Percentiles rank a stretch among this genome's conserved stretches.
phyloP scores from a whole-genome alignment of 2,329 filamentous ascomycete genomes.

The Fusarium incarnatum region DNA sequence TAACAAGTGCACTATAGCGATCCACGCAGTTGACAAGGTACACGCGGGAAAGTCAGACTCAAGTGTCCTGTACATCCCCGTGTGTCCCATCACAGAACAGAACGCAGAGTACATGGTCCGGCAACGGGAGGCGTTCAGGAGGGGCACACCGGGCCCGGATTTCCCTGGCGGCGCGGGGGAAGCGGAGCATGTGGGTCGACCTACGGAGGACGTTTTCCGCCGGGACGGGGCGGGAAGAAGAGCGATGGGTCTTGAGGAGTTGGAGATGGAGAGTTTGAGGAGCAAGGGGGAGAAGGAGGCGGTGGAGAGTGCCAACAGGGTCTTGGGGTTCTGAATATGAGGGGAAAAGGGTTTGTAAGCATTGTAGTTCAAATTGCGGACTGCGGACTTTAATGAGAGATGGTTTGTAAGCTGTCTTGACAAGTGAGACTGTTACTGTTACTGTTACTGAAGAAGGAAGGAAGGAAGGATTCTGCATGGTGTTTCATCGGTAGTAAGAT shows the following conservation, averaged over 20 bases:
- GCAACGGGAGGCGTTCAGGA: conserved; percentile 77
- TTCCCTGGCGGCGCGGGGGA: conserved; percentile 80
- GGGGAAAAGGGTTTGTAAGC: not conserved
- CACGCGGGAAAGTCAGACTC: conserved; percentile 80
- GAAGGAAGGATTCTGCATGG: not conserved
- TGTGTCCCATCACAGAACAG: conserved; percentile 80
- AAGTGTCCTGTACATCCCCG: conserved; percentile 89
- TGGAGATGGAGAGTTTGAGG: conserved; percentile 39
- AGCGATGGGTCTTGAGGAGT: conserved; percentile 55
- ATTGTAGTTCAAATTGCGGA: not conserved
- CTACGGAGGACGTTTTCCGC: conserved; percentile 51
- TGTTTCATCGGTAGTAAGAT: not conserved
- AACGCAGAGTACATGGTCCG: conserved; percentile 78
- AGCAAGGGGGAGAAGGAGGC: conserved; percentile 52
- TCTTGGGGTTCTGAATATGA: conserved; percentile 53
- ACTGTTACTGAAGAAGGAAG: not conserved
- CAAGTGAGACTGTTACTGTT: not conserved
- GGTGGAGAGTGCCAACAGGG: conserved; percentile 57
- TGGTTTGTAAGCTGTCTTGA: conserved; percentile 21
- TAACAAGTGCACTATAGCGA: conserved; percentile 53
- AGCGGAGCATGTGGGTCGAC: conserved; percentile 61
- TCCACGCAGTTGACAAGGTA: conserved; percentile 85
- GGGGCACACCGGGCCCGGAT: conserved; percentile 75
- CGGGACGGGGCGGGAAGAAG: conserved; percentile 53
- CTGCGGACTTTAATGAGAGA: not conserved